Conservation (phyloP, 495 filamentous ascomycete genomes). For the Penicillium alfredii region DNA sequence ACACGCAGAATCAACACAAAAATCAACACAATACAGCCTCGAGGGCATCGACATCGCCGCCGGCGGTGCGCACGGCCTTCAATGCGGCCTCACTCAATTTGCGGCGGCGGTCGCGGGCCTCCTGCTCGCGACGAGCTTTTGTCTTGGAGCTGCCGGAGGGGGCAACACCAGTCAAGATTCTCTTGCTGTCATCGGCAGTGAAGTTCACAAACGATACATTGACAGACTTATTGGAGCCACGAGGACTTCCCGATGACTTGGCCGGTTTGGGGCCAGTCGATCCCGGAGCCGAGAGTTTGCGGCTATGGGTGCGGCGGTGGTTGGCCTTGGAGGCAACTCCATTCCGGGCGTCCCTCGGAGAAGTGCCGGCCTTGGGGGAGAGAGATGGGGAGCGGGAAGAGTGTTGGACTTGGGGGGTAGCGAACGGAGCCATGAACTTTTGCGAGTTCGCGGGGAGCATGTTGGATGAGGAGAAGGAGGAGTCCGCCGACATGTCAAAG, state of each 20-base stretch:
- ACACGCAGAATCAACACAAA: slow-evolving; percentile 5
- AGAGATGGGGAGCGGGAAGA: slow-evolving; percentile 34
- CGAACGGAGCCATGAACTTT: slow-evolving; percentile 28
- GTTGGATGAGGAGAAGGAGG: slow-evolving; percentile 27
- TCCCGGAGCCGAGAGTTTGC: slow-evolving; percentile 36
- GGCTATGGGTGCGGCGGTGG: slow-evolving; percentile 28
- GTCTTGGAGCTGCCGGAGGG: slow-evolving; percentile 89
- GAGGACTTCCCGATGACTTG: slow-evolving; percentile 31
- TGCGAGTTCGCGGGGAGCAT: slow-evolving; percentile 22
- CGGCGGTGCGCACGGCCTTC: slow-evolving; percentile 67
- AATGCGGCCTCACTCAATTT: slow-evolving; percentile 68
- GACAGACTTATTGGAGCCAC: slow-evolving; percentile 31
- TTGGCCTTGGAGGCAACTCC: slow-evolving; percentile 16
- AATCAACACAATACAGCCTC: slow-evolving; percentile 40
- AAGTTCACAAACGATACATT: slow-evolving; percentile 82
- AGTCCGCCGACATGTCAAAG: slow-evolving; percentile 30
- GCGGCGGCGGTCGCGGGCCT: slow-evolving; percentile 72
- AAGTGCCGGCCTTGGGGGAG: slow-evolving; percentile 30
- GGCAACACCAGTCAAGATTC: slow-evolving; percentile 85
- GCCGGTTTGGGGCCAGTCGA: slow-evolving; percentile 31
- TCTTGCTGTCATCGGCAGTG: slow-evolving; percentile 72
- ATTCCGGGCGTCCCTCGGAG: slow-evolving; percentile 24
- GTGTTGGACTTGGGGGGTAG: slow-evolving; percentile 22
- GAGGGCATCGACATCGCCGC: slow-evolving; percentile 63
- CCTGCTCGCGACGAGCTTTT: slow-evolving; percentile 81